Conservation (phyloP, 2,329 filamentous ascomycete species). For the Diaporthe helianthi region DNA sequence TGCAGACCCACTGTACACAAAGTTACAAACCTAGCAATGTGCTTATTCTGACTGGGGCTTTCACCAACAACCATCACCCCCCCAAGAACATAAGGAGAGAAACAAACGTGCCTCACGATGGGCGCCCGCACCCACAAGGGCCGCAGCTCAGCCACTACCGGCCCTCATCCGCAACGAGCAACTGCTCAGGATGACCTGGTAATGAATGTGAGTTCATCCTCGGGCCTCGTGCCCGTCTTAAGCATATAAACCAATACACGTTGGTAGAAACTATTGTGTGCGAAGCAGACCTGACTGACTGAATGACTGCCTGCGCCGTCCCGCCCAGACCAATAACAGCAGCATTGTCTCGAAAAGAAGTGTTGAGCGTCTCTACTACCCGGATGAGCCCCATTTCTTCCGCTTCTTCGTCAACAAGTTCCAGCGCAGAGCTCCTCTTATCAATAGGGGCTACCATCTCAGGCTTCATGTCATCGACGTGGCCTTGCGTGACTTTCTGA, state of each 20-base stretch:
- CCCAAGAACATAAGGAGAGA: no score
- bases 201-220: slow-evolving; percentile 57
- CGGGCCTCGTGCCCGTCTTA: background rate
- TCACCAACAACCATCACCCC: background rate
- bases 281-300: background rate
- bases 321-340: slow-evolving; percentile 78
- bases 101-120: background rate
- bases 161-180: background rate
- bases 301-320: background rate
- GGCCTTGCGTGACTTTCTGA: slow-evolving; percentile 75
- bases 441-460: slow-evolving; percentile 89
- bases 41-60: background rate
- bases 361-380: slow-evolving; percentile 87
- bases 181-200: slow-evolving; percentile 57
- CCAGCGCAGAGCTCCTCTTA: slow-evolving; percentile 82
- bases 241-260: no score
- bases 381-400: slow-evolving; percentile 81
- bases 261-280: background rate
- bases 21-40: background rate
- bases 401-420: slow-evolving; percentile 87
- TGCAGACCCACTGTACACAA: no score
- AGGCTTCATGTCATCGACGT: slow-evolving; percentile 83
- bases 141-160: background rate
- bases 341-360: slow-evolving; percentile 93
- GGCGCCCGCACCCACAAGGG: background rate